These are phyloP conservation scores for Fusarium burgessii DNA, from an alignment of 2,329 filamentous ascomycete genomes.

Conservation along the genomic window DNA sequence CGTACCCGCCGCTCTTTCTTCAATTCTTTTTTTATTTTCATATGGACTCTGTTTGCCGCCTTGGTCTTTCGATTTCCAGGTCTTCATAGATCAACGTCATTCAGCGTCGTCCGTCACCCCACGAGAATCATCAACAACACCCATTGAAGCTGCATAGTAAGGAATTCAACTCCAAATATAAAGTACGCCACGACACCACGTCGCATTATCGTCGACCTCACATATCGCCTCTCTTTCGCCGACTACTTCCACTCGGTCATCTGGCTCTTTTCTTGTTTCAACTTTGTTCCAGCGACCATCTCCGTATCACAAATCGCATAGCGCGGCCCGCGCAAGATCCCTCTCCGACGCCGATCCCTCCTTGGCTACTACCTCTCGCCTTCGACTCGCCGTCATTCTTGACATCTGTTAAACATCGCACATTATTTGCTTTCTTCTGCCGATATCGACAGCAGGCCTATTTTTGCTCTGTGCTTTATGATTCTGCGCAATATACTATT, in stretches of 20 bases:
- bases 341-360: slow-evolving; percentile 37
- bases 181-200: slow-evolving; percentile 15
- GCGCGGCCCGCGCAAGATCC: slow-evolving; percentile 36
- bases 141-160: slow-evolving; percentile 15
- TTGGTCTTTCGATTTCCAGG: slow-evolving; percentile 3
- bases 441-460: slow-evolving; percentile 1
- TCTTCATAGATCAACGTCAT: slow-evolving; percentile 17
- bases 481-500: neutral
- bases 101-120: slow-evolving; percentile 33
- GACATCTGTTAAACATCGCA: slow-evolving; percentile 25
- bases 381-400: slow-evolving; percentile 29
- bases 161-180: slow-evolving; percentile 7
- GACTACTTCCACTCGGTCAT: slow-evolving; percentile 17
- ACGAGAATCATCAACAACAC: slow-evolving; percentile 38
- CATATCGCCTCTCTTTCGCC: slow-evolving; percentile 14
- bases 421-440: slow-evolving; percentile 20
- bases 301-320: slow-evolving; percentile 38
- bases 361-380: slow-evolving; percentile 33
- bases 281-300: slow-evolving; percentile 35
- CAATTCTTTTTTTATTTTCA: slow-evolving; percentile 2
- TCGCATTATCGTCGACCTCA: slow-evolving; percentile 13
- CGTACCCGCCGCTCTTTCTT: slow-evolving; percentile 19
- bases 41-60: neutral
- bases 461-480: neutral
- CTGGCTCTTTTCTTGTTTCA: slow-evolving; percentile 38